These are phyloP conservation scores for Leccinum uliginosum DNA, from an alignment of 768 basidiomycete genomes.

Conservation along the genomic window DNA sequence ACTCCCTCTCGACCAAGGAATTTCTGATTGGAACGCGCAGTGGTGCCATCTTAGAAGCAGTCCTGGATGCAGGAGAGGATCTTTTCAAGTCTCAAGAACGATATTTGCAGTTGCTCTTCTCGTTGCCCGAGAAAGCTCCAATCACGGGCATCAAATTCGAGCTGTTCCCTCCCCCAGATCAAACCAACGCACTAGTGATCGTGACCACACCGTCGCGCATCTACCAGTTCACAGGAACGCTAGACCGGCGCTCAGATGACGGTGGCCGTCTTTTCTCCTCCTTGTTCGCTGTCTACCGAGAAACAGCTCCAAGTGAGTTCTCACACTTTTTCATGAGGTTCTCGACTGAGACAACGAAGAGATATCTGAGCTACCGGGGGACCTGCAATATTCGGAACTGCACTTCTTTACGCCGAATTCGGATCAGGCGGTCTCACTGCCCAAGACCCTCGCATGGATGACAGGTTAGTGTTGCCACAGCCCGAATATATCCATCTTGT, in stretches of 20 bases:
- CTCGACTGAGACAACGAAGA: slow-evolving; percentile 45
- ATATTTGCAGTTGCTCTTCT: slow-evolving; percentile 68
- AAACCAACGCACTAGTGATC: slow-evolving; percentile 63
- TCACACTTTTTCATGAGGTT: background rate
- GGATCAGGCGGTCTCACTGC: slow-evolving; percentile 63
- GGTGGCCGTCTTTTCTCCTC: slow-evolving; percentile 68
- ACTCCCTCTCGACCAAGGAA: slow-evolving; percentile 75
- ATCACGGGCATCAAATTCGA: slow-evolving; percentile 86
- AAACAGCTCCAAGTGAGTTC: slow-evolving; percentile 73
- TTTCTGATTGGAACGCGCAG: slow-evolving; percentile 83
- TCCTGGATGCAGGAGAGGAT: slow-evolving; percentile 87
- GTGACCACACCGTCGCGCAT: slow-evolving; percentile 84
- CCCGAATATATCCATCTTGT: background rate
- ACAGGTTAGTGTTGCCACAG: slow-evolving; percentile 52
- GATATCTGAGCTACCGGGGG: slow-evolving; percentile 87
- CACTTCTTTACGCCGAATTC: slow-evolving; percentile 74
- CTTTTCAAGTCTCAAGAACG: slow-evolving; percentile 88
- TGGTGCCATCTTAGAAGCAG: slow-evolving; percentile 83
- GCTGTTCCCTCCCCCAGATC: slow-evolving; percentile 61
- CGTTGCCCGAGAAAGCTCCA: slow-evolving; percentile 74
- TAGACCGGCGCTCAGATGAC: slow-evolving; percentile 70
- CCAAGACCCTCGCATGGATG: slow-evolving; percentile 84
- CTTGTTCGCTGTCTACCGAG: slow-evolving; percentile 71
- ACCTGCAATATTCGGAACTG: slow-evolving; percentile 69
- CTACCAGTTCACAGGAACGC: slow-evolving; percentile 79